Conservation (phyloP, 106 monocot genomes). For the Apostasia ramifera region DNA sequence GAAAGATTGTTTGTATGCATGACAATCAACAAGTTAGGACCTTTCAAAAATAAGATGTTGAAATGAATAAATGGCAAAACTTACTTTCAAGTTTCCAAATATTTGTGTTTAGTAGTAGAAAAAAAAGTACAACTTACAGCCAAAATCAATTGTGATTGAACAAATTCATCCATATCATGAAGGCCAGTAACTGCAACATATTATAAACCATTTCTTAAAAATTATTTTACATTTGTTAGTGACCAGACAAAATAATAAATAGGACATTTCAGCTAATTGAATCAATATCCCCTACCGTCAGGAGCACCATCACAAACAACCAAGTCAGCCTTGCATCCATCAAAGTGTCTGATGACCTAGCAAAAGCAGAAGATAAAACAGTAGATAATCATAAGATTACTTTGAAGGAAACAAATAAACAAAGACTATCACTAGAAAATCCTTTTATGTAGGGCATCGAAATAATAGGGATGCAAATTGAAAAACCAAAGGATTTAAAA, state of each 20-base stretch:
- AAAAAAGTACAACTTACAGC: constrained; percentile 48
- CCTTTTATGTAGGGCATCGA: no score
- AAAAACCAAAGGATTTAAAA: no score
- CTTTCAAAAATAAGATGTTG: background rate
- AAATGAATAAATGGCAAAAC: no score
- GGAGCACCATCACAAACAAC: constrained; percentile 99
- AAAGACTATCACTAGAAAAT: background rate
- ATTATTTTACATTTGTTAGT: background rate
- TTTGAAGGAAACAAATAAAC: background rate
- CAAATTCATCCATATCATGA: constrained; percentile 99
- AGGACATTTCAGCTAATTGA: background rate
- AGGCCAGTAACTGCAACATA: constrained; percentile 79
- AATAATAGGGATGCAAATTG: no score
- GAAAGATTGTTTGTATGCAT: background rate
- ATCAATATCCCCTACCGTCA: constrained; percentile 54
- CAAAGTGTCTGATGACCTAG: constrained; percentile 93
- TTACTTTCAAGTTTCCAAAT: no score
- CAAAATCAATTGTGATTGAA: constrained; percentile 92
- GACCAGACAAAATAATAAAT: constrained; percentile 5
- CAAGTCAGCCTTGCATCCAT: constrained; percentile 96
- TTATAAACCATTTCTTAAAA: constrained; percentile 3
- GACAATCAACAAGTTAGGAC: no score
- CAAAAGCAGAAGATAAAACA: constrained; percentile 2
- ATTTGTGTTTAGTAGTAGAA: background rate
- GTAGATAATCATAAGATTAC: background rate